Conservation (phyloP, 768 basidiomycete species). For the Termitomyces sp. region DNA sequence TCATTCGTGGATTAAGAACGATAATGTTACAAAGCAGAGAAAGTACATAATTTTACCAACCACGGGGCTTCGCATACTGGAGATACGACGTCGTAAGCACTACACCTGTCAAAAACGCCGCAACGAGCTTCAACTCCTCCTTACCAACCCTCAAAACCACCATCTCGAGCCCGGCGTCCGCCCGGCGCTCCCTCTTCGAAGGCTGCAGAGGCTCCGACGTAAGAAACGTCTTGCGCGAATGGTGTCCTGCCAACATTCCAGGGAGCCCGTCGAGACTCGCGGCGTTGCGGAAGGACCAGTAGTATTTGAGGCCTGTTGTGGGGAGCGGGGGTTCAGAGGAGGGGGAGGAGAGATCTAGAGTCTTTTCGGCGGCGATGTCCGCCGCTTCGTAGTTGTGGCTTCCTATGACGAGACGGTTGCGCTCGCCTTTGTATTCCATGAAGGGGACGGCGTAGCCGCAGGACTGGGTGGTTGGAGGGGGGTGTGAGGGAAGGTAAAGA, state of each 20-base stretch:
- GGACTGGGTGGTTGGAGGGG: slow-evolving; percentile 38
- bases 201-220: too few relatives aligned
- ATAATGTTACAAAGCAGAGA: too few relatives aligned
- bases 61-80: not conserved
- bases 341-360: not conserved
- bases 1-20: too few relatives aligned
- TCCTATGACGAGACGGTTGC: slow-evolving; percentile 42
- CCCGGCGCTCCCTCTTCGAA: too few relatives aligned
- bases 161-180: too few relatives aligned
- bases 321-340: slow-evolving; percentile 10
- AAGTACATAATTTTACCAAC: too few relatives aligned
- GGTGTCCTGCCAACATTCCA: slow-evolving; percentile 34
- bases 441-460: slow-evolving; percentile 67
- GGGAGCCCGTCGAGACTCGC: slow-evolving; percentile 59
- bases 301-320: slow-evolving; percentile 47
- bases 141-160: too few relatives aligned
- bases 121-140: slow-evolving; percentile 8
- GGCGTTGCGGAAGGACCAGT: slow-evolving; percentile 53
- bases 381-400: slow-evolving; percentile 40
- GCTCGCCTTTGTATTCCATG: slow-evolving; percentile 56
- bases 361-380: slow-evolving; percentile 31
- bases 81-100: slow-evolving; percentile 15
- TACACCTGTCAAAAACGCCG: slow-evolving; percentile 13
- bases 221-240: slow-evolving; percentile 5
- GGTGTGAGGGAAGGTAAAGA: not conserved